Evolutionary conservation across 2,329 filamentous ascomycete genomes (phyloP).

Genomic region (Colletotrichum spinosum): DNA sequence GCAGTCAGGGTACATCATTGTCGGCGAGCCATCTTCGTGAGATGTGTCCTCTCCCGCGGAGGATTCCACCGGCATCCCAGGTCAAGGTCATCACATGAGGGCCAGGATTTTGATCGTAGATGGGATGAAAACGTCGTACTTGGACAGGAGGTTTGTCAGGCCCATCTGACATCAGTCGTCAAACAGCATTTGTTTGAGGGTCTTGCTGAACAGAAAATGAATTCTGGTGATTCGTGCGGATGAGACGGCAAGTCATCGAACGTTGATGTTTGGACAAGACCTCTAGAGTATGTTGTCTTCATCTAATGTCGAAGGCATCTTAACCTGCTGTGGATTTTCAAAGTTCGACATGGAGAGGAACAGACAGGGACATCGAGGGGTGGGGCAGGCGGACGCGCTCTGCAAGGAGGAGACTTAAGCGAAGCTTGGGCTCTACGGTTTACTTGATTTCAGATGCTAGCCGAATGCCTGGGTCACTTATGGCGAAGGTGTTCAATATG

Average conservation of each 20-base stretch:
- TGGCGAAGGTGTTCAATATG: neutral
- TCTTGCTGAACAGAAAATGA: neutral
- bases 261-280: neutral
- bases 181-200: slow-evolving; percentile 16
- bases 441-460: neutral
- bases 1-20: neutral
- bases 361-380: neutral
- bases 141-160: slow-evolving; percentile 1
- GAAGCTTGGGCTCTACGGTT: slow-evolving; percentile 17
- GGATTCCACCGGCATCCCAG: too few species aligned
- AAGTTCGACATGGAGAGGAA: slow-evolving; percentile 11
- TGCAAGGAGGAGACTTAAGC: slow-evolving; percentile 22
- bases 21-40: neutral
- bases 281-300: neutral
- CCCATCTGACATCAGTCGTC: slow-evolving; percentile 1
- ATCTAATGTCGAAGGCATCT: slow-evolving; percentile 11
- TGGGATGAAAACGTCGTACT: slow-evolving; percentile 7
- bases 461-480: neutral
- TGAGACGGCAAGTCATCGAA: slow-evolving; percentile 5
- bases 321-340: slow-evolving; percentile 2
- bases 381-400: slow-evolving; percentile 1
- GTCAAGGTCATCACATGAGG: slow-evolving; percentile 3
- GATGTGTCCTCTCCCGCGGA: too few species aligned
- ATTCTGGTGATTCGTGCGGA: neutral
- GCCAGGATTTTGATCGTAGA: neutral